Percentiles rank a stretch among this genome's conserved stretches.
These are phyloP conservation scores for Rhizopogon vinicolor DNA, from an alignment of 768 basidiomycete species.

Conservation along the genomic window DNA sequence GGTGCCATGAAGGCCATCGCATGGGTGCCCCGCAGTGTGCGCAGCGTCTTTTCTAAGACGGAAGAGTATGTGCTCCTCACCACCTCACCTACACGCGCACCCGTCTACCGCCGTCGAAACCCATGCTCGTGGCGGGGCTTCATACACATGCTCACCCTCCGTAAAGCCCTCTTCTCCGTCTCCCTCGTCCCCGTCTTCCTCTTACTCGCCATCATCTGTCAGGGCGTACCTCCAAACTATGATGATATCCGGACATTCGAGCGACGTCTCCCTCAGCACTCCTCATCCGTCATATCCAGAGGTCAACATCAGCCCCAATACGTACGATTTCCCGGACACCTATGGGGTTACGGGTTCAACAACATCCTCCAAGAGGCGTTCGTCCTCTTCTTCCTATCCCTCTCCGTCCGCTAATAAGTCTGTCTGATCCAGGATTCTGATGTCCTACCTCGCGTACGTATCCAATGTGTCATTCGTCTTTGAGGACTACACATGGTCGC, in stretches of 20 bases:
- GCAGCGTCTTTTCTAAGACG: background rate
- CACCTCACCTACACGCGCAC: background rate
- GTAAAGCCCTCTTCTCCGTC: conserved; percentile 22
- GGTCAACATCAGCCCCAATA: conserved; percentile 24
- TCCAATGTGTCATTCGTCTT: conserved; percentile 56
- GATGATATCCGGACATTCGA: conserved; percentile 32
- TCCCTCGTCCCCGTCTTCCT: conserved; percentile 17
- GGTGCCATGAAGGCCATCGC: background rate
- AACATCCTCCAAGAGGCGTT: conserved; percentile 61
- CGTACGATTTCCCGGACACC: conserved; percentile 47
- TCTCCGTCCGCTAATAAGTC: background rate
- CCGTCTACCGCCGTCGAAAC: conserved; percentile 7
- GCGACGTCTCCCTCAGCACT: conserved; percentile 34
- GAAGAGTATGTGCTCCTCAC: conserved; percentile 13
- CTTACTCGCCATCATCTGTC: conserved; percentile 25
- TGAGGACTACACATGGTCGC: conserved; percentile 60
- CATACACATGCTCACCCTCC: conserved; percentile 16
- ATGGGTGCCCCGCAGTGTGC: conserved; percentile 5
- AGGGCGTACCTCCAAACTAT: conserved; percentile 37
- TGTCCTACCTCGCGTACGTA: conserved; percentile 47
- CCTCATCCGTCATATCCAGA: conserved; percentile 13
- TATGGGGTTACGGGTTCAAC: conserved; percentile 61
- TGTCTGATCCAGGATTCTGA: conserved; percentile 33
- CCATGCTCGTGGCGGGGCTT: conserved; percentile 8
- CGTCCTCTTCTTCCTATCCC: conserved; percentile 15